A percentile compares a stretch with the other conserved stretches of the same genome.
These are phyloP conservation scores for Phylloporus arenicola DNA, from an alignment of 768 basidiomycete genomes.

Conservation along the genomic window DNA sequence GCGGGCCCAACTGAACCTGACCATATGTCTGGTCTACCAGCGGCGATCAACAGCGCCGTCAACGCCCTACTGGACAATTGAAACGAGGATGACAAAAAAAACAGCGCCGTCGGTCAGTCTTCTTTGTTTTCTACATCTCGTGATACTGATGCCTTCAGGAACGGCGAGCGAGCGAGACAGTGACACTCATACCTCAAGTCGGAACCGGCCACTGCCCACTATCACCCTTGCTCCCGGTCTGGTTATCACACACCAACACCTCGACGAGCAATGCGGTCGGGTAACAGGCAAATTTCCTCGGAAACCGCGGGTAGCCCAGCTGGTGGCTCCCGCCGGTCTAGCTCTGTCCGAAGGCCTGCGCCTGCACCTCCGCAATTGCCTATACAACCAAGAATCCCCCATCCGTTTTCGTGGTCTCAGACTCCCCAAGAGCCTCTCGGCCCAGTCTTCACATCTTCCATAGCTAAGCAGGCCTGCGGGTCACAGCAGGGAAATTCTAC, in stretches of 20 bases:
- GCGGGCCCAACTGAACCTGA: too few species aligned
- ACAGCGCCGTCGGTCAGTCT: conserved; percentile 6
- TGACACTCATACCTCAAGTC: background rate
- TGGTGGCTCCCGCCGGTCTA: background rate
- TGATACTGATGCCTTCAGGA: conserved; percentile 3
- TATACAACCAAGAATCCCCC: background rate
- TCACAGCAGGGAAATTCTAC: background rate
- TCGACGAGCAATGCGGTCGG: background rate
- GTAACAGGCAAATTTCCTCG: background rate
- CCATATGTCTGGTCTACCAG: background rate
- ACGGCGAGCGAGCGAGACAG: background rate
- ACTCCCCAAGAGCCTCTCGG: too few species aligned
- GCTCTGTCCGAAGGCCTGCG: conserved; percentile 1
- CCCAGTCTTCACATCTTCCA: background rate
- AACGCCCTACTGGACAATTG: too few species aligned
- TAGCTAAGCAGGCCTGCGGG: background rate
- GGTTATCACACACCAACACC: conserved; percentile 1
- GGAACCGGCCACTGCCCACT: too few species aligned
- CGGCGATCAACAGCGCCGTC: background rate
- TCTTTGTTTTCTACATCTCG: background rate
- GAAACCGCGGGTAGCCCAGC: background rate
- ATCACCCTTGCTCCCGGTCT: too few species aligned
- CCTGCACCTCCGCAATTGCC: conserved; percentile 3
- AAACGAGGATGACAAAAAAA: too few species aligned
- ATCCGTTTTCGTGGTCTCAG: background rate